Evolutionary conservation across 495 filamentous ascomycete genomes (phyloP), one percentile per base, ranked within the genome.

Genomic region (Penicillium angulare): DNA sequence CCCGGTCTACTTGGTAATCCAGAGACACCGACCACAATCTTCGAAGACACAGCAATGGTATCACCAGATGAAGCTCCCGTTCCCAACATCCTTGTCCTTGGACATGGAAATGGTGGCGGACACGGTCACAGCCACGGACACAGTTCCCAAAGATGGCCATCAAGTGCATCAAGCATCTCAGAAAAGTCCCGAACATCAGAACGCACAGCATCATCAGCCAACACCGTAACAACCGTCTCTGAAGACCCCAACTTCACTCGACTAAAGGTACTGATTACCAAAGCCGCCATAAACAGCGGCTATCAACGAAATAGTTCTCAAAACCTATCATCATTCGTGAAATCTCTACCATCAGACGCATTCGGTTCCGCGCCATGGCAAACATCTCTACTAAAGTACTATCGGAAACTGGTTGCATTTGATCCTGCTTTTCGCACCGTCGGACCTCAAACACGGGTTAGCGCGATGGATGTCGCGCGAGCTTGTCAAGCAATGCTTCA

Each of bases 1-100:
- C 52, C 66, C 13, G 63, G 53, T 18, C 69, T 72, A 24, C 63
- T 67, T 29, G 58, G 66, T 12, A 79, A 82, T 34, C 90, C 90
- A 8, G 91, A 96, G 70, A 96, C 91, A 0, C 91, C 91, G 0
- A 91, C 89, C 1, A 96, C 91, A 8, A 88, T 95, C 54, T 95
- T 96, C 63, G 91, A 96, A 64, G 91, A 96, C 61, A 86, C 83
- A 0, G 68, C 68, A 34, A 86, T 86, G 3, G 77, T 88, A 12
- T 92, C 88, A 7, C 89, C 90, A 0, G 86, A 91, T 47, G 83
- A 88, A 44, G 86, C 80, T 12, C 82, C 81, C 1, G 76, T 88
- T 24, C 91, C 90, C 7, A 92, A 95, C 58, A 93, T 96, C 34
- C 67, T 95, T 24, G 85, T 96, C 1, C 80, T 95, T 3, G 90